Evolutionary conservation across 495 filamentous ascomycete genomes (phyloP).

Genomic region (Darksidea phi): DNA sequence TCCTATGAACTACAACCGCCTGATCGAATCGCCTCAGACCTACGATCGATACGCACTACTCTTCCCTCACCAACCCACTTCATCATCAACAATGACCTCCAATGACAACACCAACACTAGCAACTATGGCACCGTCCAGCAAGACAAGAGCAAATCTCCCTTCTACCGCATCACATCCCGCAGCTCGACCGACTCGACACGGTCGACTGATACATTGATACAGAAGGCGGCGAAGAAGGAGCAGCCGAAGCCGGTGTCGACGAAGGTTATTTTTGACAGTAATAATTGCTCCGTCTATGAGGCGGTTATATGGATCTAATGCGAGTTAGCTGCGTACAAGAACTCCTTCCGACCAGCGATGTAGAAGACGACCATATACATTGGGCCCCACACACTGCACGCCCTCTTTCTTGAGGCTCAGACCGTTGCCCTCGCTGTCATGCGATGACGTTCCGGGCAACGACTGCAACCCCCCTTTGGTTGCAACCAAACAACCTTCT

Average conservation of each 20-base stretch:
- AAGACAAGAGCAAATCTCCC: slow-evolving; percentile 15
- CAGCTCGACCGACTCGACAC: slow-evolving; percentile 17
- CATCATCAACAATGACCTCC: slow-evolving; percentile 1
- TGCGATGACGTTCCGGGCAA: too few species aligned
- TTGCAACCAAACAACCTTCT: too few species aligned
- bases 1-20: background rate
- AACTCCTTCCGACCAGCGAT: slow-evolving; percentile 14
- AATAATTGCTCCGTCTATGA: background rate
- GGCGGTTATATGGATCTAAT: background rate
- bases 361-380: background rate
- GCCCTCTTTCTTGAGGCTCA: too few species aligned
- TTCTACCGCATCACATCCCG: slow-evolving; percentile 17
- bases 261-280: slow-evolving; percentile 21
- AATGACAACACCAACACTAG: background rate
- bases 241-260: slow-evolving; percentile 2
- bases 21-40: background rate
- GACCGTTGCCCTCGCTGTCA: too few species aligned
- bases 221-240: slow-evolving; percentile 12
- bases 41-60: background rate
- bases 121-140: slow-evolving; percentile 2
- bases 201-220: slow-evolving; percentile 13
- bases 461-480: too few species aligned
- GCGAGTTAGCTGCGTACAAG: slow-evolving; percentile 14
- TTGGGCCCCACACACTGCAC: too few species aligned
- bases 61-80: background rate